phyloP scores from a whole-genome alignment of 1,284 basidiomycete genomes.

The Cutaneotrichosporon arboriforme region DNA sequence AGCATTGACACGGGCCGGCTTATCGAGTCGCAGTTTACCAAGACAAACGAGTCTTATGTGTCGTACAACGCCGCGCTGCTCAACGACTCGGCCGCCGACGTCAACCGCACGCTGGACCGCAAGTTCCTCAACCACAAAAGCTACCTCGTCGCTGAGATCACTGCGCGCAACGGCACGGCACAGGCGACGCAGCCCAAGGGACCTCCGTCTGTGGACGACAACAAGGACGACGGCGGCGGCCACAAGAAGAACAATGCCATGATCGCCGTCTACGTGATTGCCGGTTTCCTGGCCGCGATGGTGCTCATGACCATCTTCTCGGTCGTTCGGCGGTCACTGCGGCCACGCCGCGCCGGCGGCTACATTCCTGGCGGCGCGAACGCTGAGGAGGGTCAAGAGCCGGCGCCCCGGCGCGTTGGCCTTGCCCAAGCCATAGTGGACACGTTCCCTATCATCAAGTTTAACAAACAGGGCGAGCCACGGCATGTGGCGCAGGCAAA shows the following conservation, averaged over 20 bases:
- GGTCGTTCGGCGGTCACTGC: conserved; percentile 62
- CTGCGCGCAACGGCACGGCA: conserved; percentile 60
- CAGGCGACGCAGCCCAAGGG: conserved; percentile 24
- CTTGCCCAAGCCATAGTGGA: conserved; percentile 84
- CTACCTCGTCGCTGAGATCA: conserved; percentile 61
- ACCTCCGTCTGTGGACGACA: conserved; percentile 11
- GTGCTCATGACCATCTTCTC: conserved; percentile 50
- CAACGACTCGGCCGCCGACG: conserved; percentile 38
- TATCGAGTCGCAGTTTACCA: conserved; percentile 61
- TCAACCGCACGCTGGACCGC: conserved; percentile 54
- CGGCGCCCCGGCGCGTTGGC: conserved; percentile 59
- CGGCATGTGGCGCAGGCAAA: not conserved
- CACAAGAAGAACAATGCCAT: conserved; percentile 32
- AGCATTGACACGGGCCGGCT: conserved; percentile 44
- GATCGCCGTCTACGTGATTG: conserved; percentile 81
- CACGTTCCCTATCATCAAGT: conserved; percentile 88
- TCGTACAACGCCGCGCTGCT: conserved; percentile 51
- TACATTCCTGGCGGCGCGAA: conserved; percentile 13
- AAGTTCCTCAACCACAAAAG: conserved; percentile 48
- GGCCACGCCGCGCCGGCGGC: not conserved
- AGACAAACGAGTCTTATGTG: conserved; percentile 55
- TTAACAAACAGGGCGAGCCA: conserved; percentile 48
- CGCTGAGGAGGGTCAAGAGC: conserved; percentile 19
- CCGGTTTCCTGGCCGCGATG: conserved; percentile 72
- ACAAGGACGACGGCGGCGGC: conserved; percentile 5